A percentile compares a stretch with the other conserved stretches of the same genome.
Evolutionary conservation across 164 flowering plant species (phyloP).

Genomic region (Umbellularia californica): DNA sequence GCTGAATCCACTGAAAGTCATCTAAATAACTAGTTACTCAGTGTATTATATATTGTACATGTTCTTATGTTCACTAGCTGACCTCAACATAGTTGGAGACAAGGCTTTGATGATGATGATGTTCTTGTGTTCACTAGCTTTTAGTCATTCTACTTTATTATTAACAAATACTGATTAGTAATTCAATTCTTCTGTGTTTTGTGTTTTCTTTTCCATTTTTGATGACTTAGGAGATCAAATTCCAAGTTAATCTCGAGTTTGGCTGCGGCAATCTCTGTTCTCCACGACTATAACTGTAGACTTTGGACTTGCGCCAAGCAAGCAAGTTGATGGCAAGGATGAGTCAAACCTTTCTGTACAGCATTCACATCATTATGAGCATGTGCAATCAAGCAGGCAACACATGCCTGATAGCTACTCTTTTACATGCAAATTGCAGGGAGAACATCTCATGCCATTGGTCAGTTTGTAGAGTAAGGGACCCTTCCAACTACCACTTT

Average conservation of each 20-base stretch:
- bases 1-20: no score
- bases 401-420: not conserved
- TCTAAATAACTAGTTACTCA: no score
- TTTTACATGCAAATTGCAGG: not conserved
- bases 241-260: not conserved
- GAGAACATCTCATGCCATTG: not conserved
- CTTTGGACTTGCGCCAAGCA: not conserved
- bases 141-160: no score
- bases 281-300: not conserved
- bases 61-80: no score
- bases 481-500: not conserved
- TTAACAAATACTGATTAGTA: no score
- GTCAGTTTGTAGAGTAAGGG: not conserved
- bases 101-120: no score
- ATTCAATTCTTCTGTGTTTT: no score
- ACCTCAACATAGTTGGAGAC: no score
- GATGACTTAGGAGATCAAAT: not conserved
- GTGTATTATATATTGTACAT: no score
- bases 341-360: not conserved
- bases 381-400: not conserved
- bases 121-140: no score
- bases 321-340: not conserved
- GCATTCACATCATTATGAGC: not conserved
- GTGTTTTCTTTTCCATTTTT: no score
- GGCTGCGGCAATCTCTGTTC: not conserved